These are phyloP conservation scores for Eucalyptus urophylla DNA, from an alignment of 345 rosid genomes.

Conservation along the genomic window DNA sequence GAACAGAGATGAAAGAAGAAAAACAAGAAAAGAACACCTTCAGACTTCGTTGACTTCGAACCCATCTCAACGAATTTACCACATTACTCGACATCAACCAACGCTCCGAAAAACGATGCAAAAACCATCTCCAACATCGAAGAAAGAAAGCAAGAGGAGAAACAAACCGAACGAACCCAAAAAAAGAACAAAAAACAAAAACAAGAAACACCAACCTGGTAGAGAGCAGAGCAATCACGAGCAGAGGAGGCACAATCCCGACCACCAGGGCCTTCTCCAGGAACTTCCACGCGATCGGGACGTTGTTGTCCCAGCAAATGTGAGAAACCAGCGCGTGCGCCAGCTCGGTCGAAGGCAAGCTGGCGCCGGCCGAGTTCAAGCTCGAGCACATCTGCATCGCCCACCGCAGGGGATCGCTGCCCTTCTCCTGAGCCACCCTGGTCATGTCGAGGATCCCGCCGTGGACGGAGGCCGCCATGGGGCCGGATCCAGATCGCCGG, in stretches of 20 bases:
- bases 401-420: conserved; percentile 65
- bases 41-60: not conserved
- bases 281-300: conserved; percentile 83
- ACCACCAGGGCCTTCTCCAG: conserved; percentile 64
- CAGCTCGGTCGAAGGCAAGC: conserved; percentile 60
- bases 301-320: conserved; percentile 84
- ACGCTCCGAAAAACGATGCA: not conserved
- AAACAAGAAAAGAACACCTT: not conserved
- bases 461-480: conserved; percentile 26
- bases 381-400: conserved; percentile 51
- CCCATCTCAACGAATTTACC: not conserved
- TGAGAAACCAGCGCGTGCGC: conserved; percentile 61
- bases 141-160: not conserved
- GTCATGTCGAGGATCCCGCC: conserved; percentile 55
- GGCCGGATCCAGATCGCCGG: not conserved
- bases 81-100: not conserved
- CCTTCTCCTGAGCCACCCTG: conserved; percentile 47
- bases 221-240: conserved; percentile 75
- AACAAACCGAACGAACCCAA: not conserved
- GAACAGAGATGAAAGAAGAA: not conserved
- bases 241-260: conserved; percentile 65
- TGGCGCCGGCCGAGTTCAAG: conserved; percentile 41
- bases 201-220: conserved; percentile 22
- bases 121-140: not conserved
- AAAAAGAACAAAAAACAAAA: not conserved